These are phyloP conservation scores for Euphorbia celastroides DNA, from an alignment of 441 rosid genomes.

Conservation along the genomic window DNA sequence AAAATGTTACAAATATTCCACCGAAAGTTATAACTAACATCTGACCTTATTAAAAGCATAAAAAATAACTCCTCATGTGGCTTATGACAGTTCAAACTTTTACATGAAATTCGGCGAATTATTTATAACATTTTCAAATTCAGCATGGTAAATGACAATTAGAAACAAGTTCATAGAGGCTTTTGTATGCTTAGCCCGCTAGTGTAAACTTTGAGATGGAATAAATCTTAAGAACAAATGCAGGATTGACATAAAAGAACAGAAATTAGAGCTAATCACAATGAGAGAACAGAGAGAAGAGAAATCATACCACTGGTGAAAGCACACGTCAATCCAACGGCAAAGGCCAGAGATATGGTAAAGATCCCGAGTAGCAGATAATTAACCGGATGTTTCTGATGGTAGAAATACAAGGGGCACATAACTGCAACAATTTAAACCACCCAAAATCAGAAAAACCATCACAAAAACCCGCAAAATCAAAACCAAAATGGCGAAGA, in stretches of 20 bases:
- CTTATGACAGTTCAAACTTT: no score
- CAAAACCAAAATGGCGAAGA: neutral
- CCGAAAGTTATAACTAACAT: no score
- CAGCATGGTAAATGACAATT: no score
- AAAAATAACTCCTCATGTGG: no score
- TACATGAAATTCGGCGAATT: no score
- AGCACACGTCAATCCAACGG: conserved; percentile 75
- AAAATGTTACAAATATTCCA: no score
- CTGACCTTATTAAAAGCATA: no score
- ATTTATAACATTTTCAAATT: no score
- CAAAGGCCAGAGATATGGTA: conserved; percentile 63
- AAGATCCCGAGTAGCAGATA: conserved; percentile 72
- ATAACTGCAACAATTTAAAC: conserved; percentile 35
- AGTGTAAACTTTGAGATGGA: no score
- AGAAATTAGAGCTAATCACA: neutral
- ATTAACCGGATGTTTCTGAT: conserved; percentile 90
- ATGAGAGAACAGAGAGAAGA: neutral
- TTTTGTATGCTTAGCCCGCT: no score
- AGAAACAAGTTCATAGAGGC: no score
- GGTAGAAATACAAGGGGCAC: conserved; percentile 73
- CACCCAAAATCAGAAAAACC: neutral
- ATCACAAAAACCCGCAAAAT: neutral
- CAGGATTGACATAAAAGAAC: neutral
- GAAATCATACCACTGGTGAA: conserved; percentile 57
- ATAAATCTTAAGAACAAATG: no score